Evolutionary conservation across 192 early-diverging fungal genomes (phyloP).

Genomic region (Mortierella hygrophila): DNA sequence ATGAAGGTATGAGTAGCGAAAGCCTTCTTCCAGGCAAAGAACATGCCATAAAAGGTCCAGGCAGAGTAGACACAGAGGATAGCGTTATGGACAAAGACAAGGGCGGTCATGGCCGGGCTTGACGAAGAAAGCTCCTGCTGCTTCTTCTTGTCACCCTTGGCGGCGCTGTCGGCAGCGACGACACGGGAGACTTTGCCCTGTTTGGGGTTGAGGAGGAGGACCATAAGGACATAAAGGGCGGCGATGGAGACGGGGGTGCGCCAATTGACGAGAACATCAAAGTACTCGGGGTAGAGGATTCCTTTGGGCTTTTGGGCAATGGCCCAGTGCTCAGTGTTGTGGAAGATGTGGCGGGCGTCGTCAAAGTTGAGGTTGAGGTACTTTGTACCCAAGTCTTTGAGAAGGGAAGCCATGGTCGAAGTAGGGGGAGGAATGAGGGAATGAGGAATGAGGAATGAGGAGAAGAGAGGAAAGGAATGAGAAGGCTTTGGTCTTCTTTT

Average conservation of each 20-base stretch:
- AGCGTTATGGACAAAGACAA: conserved; percentile 76
- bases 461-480: neutral
- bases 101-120: conserved; percentile 63
- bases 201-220: conserved; percentile 46
- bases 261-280: conserved; percentile 55
- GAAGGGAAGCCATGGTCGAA: conserved; percentile 20
- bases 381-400: conserved; percentile 38
- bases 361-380: conserved; percentile 49
- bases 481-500: neutral
- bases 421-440: neutral
- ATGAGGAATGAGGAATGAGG: neutral
- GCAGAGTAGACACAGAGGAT: conserved; percentile 75
- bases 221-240: conserved; percentile 50
- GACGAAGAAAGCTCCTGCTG: conserved; percentile 44
- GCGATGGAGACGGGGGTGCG: conserved; percentile 37
- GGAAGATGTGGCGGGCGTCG: conserved; percentile 38
- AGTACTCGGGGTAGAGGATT: conserved; percentile 54
- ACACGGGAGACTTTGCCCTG: conserved; percentile 54
- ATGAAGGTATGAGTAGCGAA: conserved; percentile 58
- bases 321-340: conserved; percentile 49
- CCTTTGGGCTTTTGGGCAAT: conserved; percentile 40
- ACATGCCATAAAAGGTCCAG: conserved; percentile 70
- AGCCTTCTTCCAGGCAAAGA: conserved; percentile 60
- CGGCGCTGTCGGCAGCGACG: conserved; percentile 44
- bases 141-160: conserved; percentile 27